These are phyloP conservation scores for Trichaptum fuscoviolaceum DNA, from an alignment of 768 basidiomycete species.

Conservation along the genomic window DNA sequence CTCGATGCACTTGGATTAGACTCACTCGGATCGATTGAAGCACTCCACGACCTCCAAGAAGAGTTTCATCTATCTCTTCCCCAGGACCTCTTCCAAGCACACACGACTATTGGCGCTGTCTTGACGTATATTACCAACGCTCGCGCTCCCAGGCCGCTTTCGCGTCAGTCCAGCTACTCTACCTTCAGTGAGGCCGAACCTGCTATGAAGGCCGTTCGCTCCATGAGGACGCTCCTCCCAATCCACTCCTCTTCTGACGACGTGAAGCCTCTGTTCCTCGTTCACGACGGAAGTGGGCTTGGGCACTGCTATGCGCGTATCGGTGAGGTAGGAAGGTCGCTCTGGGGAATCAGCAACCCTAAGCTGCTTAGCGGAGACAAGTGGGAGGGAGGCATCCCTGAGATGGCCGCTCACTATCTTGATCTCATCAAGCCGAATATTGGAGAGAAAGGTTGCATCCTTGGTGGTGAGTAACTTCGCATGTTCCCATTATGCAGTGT, in stretches of 20 bases:
- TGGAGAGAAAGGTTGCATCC: slow-evolving; percentile 27
- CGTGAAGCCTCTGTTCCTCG: slow-evolving; percentile 47
- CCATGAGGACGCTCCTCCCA: slow-evolving; percentile 26
- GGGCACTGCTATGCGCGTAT: slow-evolving; percentile 46
- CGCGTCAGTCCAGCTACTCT: not conserved
- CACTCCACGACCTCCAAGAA: slow-evolving; percentile 40
- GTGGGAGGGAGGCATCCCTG: slow-evolving; percentile 40
- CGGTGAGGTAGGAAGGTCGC: slow-evolving; percentile 38
- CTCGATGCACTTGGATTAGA: slow-evolving; percentile 54
- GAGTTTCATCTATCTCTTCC: slow-evolving; percentile 41
- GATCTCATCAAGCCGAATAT: slow-evolving; percentile 24
- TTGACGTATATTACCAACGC: slow-evolving; percentile 24
- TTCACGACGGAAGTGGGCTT: slow-evolving; percentile 73
- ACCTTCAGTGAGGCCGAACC: slow-evolving; percentile 1
- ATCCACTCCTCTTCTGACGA: slow-evolving; percentile 30
- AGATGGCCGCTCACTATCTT: slow-evolving; percentile 53
- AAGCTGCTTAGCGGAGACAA: slow-evolving; percentile 35
- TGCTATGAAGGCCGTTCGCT: slow-evolving; percentile 10
- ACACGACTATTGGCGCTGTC: slow-evolving; percentile 36
- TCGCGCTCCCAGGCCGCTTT: not conserved
- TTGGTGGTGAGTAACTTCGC: slow-evolving; percentile 48
- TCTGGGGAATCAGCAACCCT: slow-evolving; percentile 63
- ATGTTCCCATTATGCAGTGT: not conserved
- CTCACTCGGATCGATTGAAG: slow-evolving; percentile 61
- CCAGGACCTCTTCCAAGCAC: slow-evolving; percentile 34